These are phyloP conservation scores for Trichophyton benhamiae DNA, from an alignment of 2,329 filamentous ascomycete genomes.

Conservation along the genomic window DNA sequence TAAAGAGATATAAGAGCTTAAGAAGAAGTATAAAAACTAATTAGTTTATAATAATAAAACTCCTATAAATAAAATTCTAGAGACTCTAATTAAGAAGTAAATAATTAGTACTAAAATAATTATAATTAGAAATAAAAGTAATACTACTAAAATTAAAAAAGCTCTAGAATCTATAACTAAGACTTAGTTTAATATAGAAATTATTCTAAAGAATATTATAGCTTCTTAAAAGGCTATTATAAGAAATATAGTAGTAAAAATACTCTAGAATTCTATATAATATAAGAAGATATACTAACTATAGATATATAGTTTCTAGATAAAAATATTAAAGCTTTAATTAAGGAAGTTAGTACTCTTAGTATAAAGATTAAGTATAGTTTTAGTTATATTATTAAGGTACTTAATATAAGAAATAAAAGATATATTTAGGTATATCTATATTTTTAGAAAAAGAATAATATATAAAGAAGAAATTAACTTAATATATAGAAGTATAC, in stretches of 20 bases:
- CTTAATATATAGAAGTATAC: background rate
- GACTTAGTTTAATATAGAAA: background rate
- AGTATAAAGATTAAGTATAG: background rate
- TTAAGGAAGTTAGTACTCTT: background rate
- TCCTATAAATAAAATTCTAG: background rate
- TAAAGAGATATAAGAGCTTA: background rate
- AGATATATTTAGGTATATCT: background rate
- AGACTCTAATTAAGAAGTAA: background rate
- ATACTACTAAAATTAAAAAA: background rate
- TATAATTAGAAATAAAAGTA: background rate
- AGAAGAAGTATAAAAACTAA: background rate
- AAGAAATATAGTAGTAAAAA: background rate
- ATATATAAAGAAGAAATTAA: background rate
- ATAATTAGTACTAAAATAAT: background rate
- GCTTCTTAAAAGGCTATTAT: background rate
- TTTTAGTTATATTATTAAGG: background rate
- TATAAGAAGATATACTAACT: background rate
- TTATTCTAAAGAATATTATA: background rate
- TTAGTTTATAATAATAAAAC: background rate
- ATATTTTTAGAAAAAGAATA: background rate
- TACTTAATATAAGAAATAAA: background rate
- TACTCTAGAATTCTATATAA: background rate
- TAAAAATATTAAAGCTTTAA: background rate
- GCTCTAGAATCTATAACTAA: background rate
- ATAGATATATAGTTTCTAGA: background rate